Evolutionary conservation across 2,329 filamentous ascomycete species (phyloP).

Genomic region (Scedosporium boydii): DNA sequence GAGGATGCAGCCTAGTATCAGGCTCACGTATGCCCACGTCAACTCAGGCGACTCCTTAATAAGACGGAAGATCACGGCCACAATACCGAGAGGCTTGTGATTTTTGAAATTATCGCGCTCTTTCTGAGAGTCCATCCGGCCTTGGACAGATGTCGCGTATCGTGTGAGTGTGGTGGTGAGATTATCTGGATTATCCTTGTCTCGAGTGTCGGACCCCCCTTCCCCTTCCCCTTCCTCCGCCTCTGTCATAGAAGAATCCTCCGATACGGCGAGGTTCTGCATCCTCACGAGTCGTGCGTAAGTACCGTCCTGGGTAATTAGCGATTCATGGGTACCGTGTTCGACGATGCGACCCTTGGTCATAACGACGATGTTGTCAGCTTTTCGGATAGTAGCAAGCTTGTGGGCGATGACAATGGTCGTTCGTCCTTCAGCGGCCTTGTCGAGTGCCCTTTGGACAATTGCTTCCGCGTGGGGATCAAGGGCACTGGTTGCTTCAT

Average conservation of each 20-base stretch:
- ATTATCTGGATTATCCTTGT: conserved; percentile 10
- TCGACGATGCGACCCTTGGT: conserved; percentile 49
- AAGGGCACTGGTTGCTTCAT: conserved; percentile 58
- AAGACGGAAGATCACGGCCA: conserved; percentile 21
- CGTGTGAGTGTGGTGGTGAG: not conserved
- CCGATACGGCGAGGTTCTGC: conserved; percentile 25
- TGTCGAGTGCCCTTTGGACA: conserved; percentile 47
- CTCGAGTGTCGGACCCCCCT: conserved; percentile 2
- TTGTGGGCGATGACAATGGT: conserved; percentile 58
- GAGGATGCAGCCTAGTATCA: conserved; percentile 19
- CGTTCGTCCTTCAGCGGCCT: conserved; percentile 45
- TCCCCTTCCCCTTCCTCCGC: conserved; percentile 2
- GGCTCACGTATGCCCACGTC: conserved; percentile 23
- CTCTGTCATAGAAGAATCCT: not conserved
- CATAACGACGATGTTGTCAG: conserved; percentile 58
- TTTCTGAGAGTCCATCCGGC: conserved; percentile 21
- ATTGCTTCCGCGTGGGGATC: conserved; percentile 35
- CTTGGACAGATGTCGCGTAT: conserved; percentile 17
- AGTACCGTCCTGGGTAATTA: conserved; percentile 36
- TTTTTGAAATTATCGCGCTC: conserved; percentile 27
- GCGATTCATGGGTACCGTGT: conserved; percentile 49
- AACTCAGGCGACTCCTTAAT: conserved; percentile 28
- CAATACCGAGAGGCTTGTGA: conserved; percentile 20
- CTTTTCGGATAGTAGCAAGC: conserved; percentile 48
- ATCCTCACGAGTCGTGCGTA: conserved; percentile 41